These are phyloP conservation scores for Dryadomyces sulphureus DNA, from an alignment of 2,329 filamentous ascomycete species.

Conservation along the genomic window DNA sequence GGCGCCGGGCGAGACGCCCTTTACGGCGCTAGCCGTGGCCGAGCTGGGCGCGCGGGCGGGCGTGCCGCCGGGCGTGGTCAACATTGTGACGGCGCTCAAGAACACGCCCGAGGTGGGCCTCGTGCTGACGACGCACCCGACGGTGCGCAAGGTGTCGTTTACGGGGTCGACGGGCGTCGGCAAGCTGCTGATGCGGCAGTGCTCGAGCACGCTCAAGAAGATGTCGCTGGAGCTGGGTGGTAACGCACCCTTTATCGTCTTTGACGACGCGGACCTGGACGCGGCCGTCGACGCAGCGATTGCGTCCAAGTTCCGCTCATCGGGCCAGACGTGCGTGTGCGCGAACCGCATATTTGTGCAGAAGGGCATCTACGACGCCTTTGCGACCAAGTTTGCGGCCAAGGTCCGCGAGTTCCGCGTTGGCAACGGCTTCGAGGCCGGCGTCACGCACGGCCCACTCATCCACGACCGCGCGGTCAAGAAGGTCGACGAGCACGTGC, in stretches of 20 bases:
- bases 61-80: conserved; percentile 80
- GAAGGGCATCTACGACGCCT: conserved; percentile 61
- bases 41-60: conserved; percentile 79
- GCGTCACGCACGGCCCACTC: conserved; percentile 64
- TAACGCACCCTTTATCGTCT: conserved; percentile 93
- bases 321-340: conserved; percentile 90
- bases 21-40: conserved; percentile 74
- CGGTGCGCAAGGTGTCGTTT: conserved; percentile 82
- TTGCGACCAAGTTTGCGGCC: conserved; percentile 51
- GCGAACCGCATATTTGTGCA: conserved; percentile 77
- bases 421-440: conserved; percentile 56
- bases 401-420: conserved; percentile 65
- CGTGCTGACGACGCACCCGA: conserved; percentile 59
- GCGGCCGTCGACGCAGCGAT: conserved; percentile 71
- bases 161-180: conserved; percentile 64
- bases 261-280: conserved; percentile 87
- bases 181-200: conserved; percentile 78
- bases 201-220: conserved; percentile 67
- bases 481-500: conserved; percentile 69
- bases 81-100: conserved; percentile 64
- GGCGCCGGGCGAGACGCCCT: conserved; percentile 81
- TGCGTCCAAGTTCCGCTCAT: conserved; percentile 80
- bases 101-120: conserved; percentile 73
- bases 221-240: conserved; percentile 82
- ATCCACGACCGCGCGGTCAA: conserved; percentile 71